A percentile compares a stretch with the other conserved stretches of the same genome.
Evolutionary conservation across 1,284 basidiomycete genomes (phyloP).

Genomic region (Fomitopsis pinicola): DNA sequence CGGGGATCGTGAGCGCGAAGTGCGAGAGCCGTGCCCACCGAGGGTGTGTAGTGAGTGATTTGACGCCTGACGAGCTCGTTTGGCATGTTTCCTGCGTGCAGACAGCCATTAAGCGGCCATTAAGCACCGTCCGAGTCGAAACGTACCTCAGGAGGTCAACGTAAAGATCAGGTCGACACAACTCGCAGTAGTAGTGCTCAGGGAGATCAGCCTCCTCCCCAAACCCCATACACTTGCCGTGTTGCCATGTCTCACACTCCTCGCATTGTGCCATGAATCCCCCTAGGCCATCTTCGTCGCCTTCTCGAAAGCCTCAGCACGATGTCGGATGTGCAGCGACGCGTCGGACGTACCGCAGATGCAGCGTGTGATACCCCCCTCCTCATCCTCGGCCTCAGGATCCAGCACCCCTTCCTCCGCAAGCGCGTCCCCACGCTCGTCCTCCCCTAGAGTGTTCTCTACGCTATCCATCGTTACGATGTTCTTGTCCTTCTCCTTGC

Average conservation of each 20-base stretch:
- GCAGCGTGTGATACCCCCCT: slow-evolving; percentile 88
- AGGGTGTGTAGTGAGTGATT: slow-evolving; percentile 41
- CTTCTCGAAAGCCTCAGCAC: slow-evolving; percentile 12
- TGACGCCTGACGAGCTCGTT: slow-evolving; percentile 61
- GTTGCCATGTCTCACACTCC: slow-evolving; percentile 97
- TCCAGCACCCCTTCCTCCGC: slow-evolving; percentile 34
- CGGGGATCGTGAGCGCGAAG: slow-evolving; percentile 76
- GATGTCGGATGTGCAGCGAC: slow-evolving; percentile 13
- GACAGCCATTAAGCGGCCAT: not conserved
- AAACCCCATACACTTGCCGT: slow-evolving; percentile 95
- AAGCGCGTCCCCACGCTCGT: slow-evolving; percentile 22
- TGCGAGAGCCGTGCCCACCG: slow-evolving; percentile 41
- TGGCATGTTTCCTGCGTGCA: slow-evolving; percentile 51
- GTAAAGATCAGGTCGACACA: slow-evolving; percentile 88
- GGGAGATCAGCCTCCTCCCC: slow-evolving; percentile 80
- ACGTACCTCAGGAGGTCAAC: slow-evolving; percentile 71
- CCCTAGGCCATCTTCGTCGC: slow-evolving; percentile 45
- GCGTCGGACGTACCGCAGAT: slow-evolving; percentile 74
- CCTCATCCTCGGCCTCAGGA: slow-evolving; percentile 45
- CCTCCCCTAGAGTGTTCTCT: slow-evolving; percentile 10
- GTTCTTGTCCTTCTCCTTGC: slow-evolving; percentile 53
- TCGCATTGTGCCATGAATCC: slow-evolving; percentile 99
- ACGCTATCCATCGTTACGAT: slow-evolving; percentile 27
- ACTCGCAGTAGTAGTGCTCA: slow-evolving; percentile 90
- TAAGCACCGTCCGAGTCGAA: slow-evolving; percentile 10